Conservation (phyloP, 352 stramenopile genomes). For the Phytophthora pini region DNA sequence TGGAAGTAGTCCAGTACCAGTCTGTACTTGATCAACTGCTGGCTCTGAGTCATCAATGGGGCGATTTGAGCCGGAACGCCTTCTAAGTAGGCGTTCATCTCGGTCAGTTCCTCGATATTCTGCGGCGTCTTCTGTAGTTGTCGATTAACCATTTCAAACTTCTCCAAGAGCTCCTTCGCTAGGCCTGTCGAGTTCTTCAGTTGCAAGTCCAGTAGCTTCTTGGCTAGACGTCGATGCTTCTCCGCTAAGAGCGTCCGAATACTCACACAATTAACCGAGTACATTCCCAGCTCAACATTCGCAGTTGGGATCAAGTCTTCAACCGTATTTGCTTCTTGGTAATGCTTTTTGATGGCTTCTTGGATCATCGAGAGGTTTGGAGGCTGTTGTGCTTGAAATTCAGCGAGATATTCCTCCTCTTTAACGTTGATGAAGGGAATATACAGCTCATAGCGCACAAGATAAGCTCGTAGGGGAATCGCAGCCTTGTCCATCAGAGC, state of each 20-base stretch:
- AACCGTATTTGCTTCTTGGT: slow-evolving; percentile 58
- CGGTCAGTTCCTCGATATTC: slow-evolving; percentile 93
- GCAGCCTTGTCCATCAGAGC: slow-evolving; percentile 65
- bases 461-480: slow-evolving; percentile 74
- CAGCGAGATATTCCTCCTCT: slow-evolving; percentile 81
- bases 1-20: slow-evolving; percentile 82
- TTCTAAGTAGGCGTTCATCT: slow-evolving; percentile 89
- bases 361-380: slow-evolving; percentile 75
- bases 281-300: slow-evolving; percentile 85
- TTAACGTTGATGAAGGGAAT: slow-evolving; percentile 92
- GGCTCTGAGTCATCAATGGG: slow-evolving; percentile 72
- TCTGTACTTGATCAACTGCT: slow-evolving; percentile 83
- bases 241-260: slow-evolving; percentile 78
- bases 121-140: slow-evolving; percentile 88
- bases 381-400: slow-evolving; percentile 79
- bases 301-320: slow-evolving; percentile 66
- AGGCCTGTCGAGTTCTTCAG: slow-evolving; percentile 78
- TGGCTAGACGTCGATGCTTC: slow-evolving; percentile 74
- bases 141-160: slow-evolving; percentile 85
- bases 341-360: slow-evolving; percentile 81
- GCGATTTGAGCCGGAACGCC: slow-evolving; percentile 67
- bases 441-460: slow-evolving; percentile 84
- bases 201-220: slow-evolving; percentile 81
- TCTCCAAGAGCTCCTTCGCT: slow-evolving; percentile 78
- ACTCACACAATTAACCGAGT: slow-evolving; percentile 77